Base-by-base conservation (phyloP, 2,329 filamentous ascomycete genomes). In the Phialocephala sp. region DNA sequence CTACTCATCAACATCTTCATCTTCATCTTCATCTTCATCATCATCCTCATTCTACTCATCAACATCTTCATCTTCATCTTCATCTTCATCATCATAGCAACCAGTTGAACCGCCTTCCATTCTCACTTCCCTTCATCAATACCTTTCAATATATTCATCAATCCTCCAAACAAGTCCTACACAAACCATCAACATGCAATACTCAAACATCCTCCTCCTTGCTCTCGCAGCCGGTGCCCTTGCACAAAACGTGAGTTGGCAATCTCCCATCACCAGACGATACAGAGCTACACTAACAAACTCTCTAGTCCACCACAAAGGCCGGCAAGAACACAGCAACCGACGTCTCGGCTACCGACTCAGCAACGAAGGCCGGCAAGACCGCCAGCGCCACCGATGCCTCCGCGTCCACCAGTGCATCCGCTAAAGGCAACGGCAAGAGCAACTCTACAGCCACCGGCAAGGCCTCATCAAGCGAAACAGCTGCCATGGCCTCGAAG, bases 151-250 rank as follows among this genome's bases (percentile, higher is more conserved):
- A 11, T 54, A 27, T 18, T 18, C 50, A 54, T 12, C 27, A 54
- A 54, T n/a, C 50, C 32, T 54, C 50, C 22, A 18, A 65, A 61
- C 54, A 57, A 59, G 57, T 14, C 37, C 50, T 50, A 32, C 50
- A 62, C 60, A 52, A 66, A 65, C 50, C 50, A 35, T 64, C 67
- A 70, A 63, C 12, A 74, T 74, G 73, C 73, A 74, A 69, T 72
- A 68, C 65, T 71, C 71, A 66, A 68, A 59, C 61, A 22, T 71
- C 63, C 37, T 74, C 55, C 45, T 72, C 63, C 65, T 69, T 22
- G 66, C 69, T 67, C 59, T 73, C 59, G 66, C 69, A 59, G 69
- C 71, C 15, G 60, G 64, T 62, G 72, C 73, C 27, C 41, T 57
- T 60, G 64, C 64, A 18, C 56, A 63, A 32, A 55, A 61, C 32